These are phyloP conservation scores for Zymoseptoria passerinii DNA, from an alignment of 2,329 filamentous ascomycete genomes.

Conservation along the genomic window DNA sequence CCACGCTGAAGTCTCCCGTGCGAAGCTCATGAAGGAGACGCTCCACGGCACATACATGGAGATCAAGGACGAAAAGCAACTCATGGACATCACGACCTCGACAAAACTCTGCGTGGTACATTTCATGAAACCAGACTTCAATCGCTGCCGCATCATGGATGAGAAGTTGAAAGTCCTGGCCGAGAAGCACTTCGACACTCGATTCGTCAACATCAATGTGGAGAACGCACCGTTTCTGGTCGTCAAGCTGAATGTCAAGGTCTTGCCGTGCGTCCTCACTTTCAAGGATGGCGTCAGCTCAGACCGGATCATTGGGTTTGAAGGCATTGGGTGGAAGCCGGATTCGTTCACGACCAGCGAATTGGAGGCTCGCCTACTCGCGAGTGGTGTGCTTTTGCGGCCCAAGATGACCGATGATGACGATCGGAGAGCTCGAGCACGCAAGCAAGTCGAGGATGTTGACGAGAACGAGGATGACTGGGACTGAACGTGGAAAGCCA, in stretches of 20 bases:
- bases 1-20: constrained; percentile 47
- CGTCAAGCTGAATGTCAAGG: constrained; percentile 49
- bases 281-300: constrained; percentile 49
- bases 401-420: constrained; percentile 44
- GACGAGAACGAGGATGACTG: constrained; percentile 46
- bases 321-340: constrained; percentile 46
- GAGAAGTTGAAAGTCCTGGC: constrained; percentile 48
- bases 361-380: constrained; percentile 45
- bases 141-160: constrained; percentile 55
- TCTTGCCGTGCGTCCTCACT: constrained; percentile 50
- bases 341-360: constrained; percentile 49
- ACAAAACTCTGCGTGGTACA: constrained; percentile 52
- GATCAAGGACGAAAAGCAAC: constrained; percentile 49
- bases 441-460: constrained; percentile 25
- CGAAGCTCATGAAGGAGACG: constrained; percentile 39
- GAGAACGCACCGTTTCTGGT: constrained; percentile 54
- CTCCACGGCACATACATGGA: constrained; percentile 45
- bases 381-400: constrained; percentile 44
- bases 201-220: constrained; percentile 51
- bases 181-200: constrained; percentile 50
- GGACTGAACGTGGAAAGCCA: constrained; percentile 30
- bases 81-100: constrained; percentile 54
- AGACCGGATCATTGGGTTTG: constrained; percentile 52
- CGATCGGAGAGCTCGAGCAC: constrained; percentile 27
- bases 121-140: constrained; percentile 57